Evolutionary conservation across 2,329 filamentous ascomycete genomes (phyloP).

Genomic region (Albophoma yamanashiensis): DNA sequence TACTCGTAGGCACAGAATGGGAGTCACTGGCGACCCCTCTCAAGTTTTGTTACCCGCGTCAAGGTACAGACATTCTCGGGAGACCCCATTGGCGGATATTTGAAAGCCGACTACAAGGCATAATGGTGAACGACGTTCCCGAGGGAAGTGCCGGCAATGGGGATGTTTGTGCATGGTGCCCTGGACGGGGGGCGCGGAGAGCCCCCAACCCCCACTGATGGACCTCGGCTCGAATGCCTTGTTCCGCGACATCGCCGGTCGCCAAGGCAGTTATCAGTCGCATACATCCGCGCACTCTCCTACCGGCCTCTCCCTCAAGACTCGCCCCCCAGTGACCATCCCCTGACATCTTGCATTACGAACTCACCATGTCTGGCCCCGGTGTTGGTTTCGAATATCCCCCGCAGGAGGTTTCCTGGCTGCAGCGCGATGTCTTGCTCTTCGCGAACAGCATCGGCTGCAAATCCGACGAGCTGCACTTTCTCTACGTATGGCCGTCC

Average conservation of each 20-base stretch:
- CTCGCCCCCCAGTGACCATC: background rate
- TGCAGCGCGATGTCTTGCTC: constrained; percentile 78
- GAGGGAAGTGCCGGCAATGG: background rate
- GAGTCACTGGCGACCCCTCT: background rate
- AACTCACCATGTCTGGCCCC: constrained; percentile 28
- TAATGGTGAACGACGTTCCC: background rate
- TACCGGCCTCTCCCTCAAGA: background rate
- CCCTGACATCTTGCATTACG: background rate
- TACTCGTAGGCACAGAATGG: background rate
- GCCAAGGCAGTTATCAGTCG: background rate
- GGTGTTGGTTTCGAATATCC: constrained; percentile 74
- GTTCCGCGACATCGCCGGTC: background rate
- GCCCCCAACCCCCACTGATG: background rate
- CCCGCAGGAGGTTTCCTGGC: constrained; percentile 64
- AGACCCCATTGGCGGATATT: background rate
- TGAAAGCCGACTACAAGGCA: background rate
- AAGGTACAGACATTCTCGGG: background rate
- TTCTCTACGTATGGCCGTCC: constrained; percentile 60
- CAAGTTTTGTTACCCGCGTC: background rate
- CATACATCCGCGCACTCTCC: background rate
- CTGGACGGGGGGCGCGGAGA: background rate
- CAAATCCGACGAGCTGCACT: constrained; percentile 81
- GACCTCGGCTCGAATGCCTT: background rate
- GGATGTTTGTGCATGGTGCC: background rate
- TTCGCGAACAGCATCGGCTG: constrained; percentile 86